Base-by-base conservation (phyloP, 192 early-diverging fungal genomes). In the Coemansia sp. region DNA sequence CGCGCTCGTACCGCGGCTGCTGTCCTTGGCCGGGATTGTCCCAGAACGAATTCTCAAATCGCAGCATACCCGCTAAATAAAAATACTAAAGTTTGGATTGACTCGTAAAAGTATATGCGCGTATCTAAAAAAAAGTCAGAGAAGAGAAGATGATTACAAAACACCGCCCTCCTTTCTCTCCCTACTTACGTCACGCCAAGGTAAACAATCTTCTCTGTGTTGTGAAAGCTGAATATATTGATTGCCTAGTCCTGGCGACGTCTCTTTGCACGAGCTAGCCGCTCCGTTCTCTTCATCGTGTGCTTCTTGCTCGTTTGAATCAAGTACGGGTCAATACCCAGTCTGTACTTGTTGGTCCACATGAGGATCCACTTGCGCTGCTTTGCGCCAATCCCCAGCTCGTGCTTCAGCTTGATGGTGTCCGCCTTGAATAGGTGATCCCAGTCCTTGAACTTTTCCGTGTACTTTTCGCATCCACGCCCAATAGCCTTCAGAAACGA, bases 291-390 rank as follows among this genome's bases (percentile, higher is more conserved):
- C 59, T 68, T 75, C 72, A 81, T 81, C n/a, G 66, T 53, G 73
- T 81, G 78, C 34, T 81, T 81, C 23, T 72, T 81, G 73, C 78
- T 81, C 18, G 73, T 67, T n/a, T 64, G 68, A 13, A 87, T 87
- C 34, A 75, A 65, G 45, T 85, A 85, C 28, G 83, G 86, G 8
- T 85, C 73, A 21, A 85, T 79, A 10, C 86, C 86, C 10, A 83
- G 76, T 14, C 83, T 60, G 67, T 75, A 86, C 70, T 85, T 79
- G 62, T 86, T 78, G 10, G 70, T 70, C 85, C 85, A 86, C 62
- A 66, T 71, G 45, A 86, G 41, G 59, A 86, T 83, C 77, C 82
- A 91, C 72, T 85, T 88, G 71, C 88, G 83, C 63, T 88, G 84
- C 71, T 86, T 86, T 50, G 84, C 79, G 0, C 79, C 66, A 9